Conservation (phyloP, 768 basidiomycete species). For the Hericium erinaceus region DNA sequence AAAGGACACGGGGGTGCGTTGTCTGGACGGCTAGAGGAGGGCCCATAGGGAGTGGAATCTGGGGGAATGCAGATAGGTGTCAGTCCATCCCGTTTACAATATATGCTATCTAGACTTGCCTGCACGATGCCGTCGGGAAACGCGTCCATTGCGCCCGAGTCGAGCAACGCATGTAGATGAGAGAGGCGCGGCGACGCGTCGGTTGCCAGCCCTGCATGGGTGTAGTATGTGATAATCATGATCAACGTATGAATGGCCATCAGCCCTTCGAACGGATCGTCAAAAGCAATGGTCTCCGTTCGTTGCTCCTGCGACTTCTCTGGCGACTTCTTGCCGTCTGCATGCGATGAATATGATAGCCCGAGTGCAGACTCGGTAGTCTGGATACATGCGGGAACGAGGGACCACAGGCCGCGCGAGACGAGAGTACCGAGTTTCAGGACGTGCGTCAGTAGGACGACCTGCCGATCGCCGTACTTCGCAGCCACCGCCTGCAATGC, state of each 20-base stretch:
- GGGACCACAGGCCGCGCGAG: constrained; percentile 43
- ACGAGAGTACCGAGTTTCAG: constrained; percentile 50
- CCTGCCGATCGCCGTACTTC: constrained; percentile 28
- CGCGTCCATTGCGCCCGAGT: constrained; percentile 39
- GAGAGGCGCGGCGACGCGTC: constrained; percentile 43
- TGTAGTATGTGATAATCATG: constrained; percentile 50
- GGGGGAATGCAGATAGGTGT: too few species aligned
- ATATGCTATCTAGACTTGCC: constrained; percentile 15
- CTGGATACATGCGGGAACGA: constrained; percentile 38
- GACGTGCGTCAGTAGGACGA: constrained; percentile 43
- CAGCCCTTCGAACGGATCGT: constrained; percentile 26
- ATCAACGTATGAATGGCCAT: constrained; percentile 54
- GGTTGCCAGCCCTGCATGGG: constrained; percentile 44
- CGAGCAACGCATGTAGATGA: constrained; percentile 58
- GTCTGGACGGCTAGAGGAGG: constrained; percentile 44
- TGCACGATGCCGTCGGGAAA: constrained; percentile 30
- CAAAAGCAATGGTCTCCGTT: constrained; percentile 19
- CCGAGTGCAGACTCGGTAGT: constrained; percentile 43
- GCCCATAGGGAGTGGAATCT: constrained; percentile 19
- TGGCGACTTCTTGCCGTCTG: constrained; percentile 2
- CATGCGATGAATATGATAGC: constrained; percentile 21
- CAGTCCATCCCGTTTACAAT: too few species aligned
- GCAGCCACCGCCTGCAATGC: constrained; percentile 24
- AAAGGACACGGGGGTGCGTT: constrained; percentile 61
- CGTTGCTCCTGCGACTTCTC: neutral